Evolutionary conservation across 306 rosid genomes (phyloP), one percentile per base, ranked within the genome.

Genomic region (Dryas drummondii): DNA sequence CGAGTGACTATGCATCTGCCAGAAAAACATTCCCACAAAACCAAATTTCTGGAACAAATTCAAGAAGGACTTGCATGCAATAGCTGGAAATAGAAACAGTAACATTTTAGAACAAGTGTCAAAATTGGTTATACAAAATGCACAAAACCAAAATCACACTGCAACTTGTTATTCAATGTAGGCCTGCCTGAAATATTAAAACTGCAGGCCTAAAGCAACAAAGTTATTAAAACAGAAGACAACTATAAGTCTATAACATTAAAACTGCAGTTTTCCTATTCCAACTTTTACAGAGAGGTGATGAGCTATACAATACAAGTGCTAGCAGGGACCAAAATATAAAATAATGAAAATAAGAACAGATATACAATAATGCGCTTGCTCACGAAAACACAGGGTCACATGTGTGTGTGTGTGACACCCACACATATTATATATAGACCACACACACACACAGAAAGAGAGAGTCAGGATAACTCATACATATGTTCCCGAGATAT

Each of bases 401-500:
- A 26, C 47, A 65, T n/a, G 16, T 15, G 53, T n/a, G 22, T 22
- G 22, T 22, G 22, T 22, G 22, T 22, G 22, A 32, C 37, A 27
- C 32, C 1, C 32, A 27, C 32, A 27, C 32, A 27, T 27, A 27
- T 27, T 27, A 27, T 27, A 27, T 27, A 27, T 27, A 27, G 32
- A 27, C 32, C 2, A 27, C 32, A 32, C 37, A 32, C 37, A 32
- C 37, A 32, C 37, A 32, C 2, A 32, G 37, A 32, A 32, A 2
- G 40, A 64, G 58, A 8, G 60, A 51, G 14, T 42, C 8, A 42
- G 56, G 63, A 68, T 66, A n/a, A 58, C 37, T 71, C 80, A 71
- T 89, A 89, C 92, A 37, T 27, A 70, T 91, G 96, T 56, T 81
- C 88, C 40, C 79, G 63, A 72, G 49, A 7, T 10, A 63, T 5